Percentiles rank a stretch among this genome's conserved stretches.
Evolutionary conservation across 148 eudicot species (phyloP).

Genomic region (Suaeda aralocaspica): DNA sequence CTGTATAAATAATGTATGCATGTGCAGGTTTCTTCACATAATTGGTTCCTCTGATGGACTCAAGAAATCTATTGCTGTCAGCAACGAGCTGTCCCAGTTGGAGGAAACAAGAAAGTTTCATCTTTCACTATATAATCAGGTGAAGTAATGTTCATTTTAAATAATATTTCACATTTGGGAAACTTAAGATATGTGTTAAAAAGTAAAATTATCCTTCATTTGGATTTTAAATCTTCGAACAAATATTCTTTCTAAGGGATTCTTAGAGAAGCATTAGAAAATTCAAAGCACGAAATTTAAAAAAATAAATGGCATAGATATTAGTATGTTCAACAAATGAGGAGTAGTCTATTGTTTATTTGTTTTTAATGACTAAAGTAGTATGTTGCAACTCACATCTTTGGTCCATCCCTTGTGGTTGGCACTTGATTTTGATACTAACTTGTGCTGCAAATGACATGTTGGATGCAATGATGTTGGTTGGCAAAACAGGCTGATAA

Average conservation of each 20-base stretch:
- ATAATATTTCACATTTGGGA: background rate
- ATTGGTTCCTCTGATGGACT: constrained; percentile 53
- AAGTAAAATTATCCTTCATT: background rate
- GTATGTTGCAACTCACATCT: constrained; percentile 5
- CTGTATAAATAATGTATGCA: constrained; percentile 9
- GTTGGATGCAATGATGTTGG: constrained; percentile 11
- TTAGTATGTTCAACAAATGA: no score
- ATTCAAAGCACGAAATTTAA: background rate
- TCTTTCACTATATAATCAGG: constrained; percentile 71
- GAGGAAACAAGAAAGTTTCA: constrained; percentile 83
- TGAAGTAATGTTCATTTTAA: constrained; percentile 7
- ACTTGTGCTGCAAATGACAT: constrained; percentile 7
- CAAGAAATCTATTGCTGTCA: constrained; percentile 40
- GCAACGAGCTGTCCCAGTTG: constrained; percentile 68
- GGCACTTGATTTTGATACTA: constrained; percentile 21
- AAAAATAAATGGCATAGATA: background rate
- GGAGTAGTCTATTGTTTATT: background rate
- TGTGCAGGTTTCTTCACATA: constrained; percentile 61
- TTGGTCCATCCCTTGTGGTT: constrained; percentile 1
- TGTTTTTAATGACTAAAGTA: background rate
- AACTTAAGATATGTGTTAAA: background rate
- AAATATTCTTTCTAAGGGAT: background rate
- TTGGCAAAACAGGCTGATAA: constrained; percentile 45
- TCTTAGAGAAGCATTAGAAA: background rate
- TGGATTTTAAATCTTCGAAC: background rate